These are phyloP conservation scores for Xylaria sp. DNA, from an alignment of 2,329 filamentous ascomycete species.

Conservation along the genomic window DNA sequence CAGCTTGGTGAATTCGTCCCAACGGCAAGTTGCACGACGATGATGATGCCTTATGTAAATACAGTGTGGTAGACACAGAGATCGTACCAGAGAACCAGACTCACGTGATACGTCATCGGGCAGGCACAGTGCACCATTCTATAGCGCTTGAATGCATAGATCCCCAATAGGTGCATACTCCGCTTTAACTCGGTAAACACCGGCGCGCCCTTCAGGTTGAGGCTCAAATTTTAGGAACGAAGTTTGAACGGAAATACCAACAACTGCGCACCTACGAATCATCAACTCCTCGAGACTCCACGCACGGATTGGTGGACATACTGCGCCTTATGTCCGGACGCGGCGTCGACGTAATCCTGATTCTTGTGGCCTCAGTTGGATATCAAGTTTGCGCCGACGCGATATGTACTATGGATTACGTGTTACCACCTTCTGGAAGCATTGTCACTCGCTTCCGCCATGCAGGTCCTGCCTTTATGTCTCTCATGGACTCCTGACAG, in stretches of 20 bases:
- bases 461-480: no score
- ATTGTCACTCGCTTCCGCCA: background rate
- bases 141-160: background rate
- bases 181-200: background rate
- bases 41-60: background rate
- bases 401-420: background rate
- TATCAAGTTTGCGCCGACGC: background rate
- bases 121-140: background rate
- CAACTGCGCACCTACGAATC: no score
- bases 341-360: no score
- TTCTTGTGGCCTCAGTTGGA: no score
- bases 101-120: slow-evolving; percentile 8
- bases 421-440: no score
- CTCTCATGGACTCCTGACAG: no score
- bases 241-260: no score
- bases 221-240: background rate
- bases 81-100: background rate
- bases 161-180: background rate
- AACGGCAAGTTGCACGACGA: background rate
- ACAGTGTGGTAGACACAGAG: background rate
- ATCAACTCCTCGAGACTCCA: no score
- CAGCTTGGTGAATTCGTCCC: background rate
- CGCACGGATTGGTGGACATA: no score
- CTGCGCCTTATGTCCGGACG: no score
- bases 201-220: background rate